Conservation (phyloP, 139 green algal species). For the Gonium pectorale region DNA sequence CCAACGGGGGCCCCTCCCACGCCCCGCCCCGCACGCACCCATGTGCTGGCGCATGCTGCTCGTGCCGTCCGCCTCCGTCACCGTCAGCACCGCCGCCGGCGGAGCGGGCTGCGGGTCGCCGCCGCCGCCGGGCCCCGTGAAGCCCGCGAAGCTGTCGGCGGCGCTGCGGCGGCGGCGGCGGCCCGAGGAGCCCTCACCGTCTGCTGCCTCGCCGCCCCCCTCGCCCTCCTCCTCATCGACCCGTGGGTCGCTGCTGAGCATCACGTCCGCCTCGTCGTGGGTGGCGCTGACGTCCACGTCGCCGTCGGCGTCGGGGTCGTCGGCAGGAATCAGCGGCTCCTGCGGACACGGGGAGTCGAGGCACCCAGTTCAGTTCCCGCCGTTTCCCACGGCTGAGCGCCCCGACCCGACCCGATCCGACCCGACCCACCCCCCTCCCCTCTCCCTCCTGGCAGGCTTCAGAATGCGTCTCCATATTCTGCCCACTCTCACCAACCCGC, state of each 20-base stretch:
- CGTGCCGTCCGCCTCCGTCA: constrained; percentile 27
- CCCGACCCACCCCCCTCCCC: too few relatives aligned
- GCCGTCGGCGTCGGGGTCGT: neutral
- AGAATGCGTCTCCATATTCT: too few relatives aligned
- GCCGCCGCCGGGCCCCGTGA: neutral
- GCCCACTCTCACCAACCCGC: too few relatives aligned
- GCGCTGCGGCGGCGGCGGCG: neutral
- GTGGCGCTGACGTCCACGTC: neutral
- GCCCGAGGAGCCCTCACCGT: neutral
- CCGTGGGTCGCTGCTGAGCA: constrained; percentile 29
- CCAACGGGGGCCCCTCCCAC: neutral
- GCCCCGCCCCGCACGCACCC: neutral
- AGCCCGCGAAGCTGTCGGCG: neutral
- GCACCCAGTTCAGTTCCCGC: too few relatives aligned
- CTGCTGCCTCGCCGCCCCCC: neutral
- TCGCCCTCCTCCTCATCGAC: neutral
- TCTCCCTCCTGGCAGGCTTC: too few relatives aligned
- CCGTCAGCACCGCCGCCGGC: constrained; percentile 26
- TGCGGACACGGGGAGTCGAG: too few relatives aligned
- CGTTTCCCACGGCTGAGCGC: too few relatives aligned
- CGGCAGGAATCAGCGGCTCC: too few relatives aligned
- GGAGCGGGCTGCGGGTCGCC: neutral
- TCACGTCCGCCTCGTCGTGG: constrained; percentile 31
- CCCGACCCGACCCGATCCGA: too few relatives aligned
- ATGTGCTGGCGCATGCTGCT: constrained; percentile 37